Base-by-base conservation (phyloP, 2,329 filamentous ascomycete species). In the Ophiosphaerella narmari region DNA sequence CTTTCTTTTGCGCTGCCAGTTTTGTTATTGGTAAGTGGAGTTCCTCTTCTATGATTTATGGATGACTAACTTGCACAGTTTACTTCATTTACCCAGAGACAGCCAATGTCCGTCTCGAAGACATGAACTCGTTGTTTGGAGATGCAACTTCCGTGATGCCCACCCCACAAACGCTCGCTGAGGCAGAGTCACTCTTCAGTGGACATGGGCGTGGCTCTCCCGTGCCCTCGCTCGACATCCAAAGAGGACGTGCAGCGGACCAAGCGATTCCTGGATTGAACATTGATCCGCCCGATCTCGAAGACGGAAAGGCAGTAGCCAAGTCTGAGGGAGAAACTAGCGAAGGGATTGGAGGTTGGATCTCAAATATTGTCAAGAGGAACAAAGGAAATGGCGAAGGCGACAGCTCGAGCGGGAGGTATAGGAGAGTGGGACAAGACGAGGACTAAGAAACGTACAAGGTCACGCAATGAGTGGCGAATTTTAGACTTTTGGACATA, bases 81-180 rank as follows among this genome's bases (percentile, higher is more conserved):
- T 99, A 93, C 76, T 97, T 97, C 75, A 84, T 96, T 61, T 99
- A 97, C 72, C 94, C 94, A 26, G 94, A 99, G 75, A 99, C 94
- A 0, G 94, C 92, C 61, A 95, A 95, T 65, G 87, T 99, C 50
- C 88, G 92, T 49, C 82, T 99, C 43, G 94, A 99, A 75, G 94
- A 99, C 62, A 99, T 99, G 94, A 90, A 96, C 71, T 83, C 86
- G 2, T 77, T 99, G 13, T 99, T 99, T 67, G 94, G 94, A 58
- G 94, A 99, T 73, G 90, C 92, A 32, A 94, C 90, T 23, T 92
- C 90, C 2, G 84, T 87, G 9, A 87, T 90, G 75, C 84, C 86
- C 5, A 96, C 93, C 0, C 92, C 93, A 1, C 85, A 86, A 38
- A 80, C 90, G 1, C 82, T 86, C 50, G 87, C 86, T 11, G 91